Evolutionary conservation across 352 stramenopile species (phyloP), one percentile per base, ranked within the genome.

Genomic region (Phytopythium sindhum): DNA sequence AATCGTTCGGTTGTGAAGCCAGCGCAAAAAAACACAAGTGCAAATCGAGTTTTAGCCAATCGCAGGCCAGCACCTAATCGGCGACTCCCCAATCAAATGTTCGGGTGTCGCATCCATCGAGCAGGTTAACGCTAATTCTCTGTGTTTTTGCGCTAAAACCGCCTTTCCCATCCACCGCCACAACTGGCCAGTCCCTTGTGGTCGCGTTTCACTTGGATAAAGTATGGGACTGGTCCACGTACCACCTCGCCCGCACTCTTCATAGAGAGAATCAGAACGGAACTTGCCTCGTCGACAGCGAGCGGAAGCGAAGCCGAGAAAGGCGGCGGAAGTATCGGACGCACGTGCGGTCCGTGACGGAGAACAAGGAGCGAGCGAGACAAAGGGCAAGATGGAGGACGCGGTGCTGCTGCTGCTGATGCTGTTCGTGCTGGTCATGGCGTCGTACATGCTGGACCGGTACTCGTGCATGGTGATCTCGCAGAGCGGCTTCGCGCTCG

Each of bases 381-480:
- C 31, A 37, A 37, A 3, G 44, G 24, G 58, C 44, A 74, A 55
- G 7, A 95, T 95, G 84, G 84, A 93, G 60, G 87, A 93, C 69
- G 83, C 80, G 17, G 80, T 95, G 70, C 69, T 95, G 55, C 67
- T 95, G 64, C 79, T 95, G 65, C 69, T 84, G 45, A 90, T 95
- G 81, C 80, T 95, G 67, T 88, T 95, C 67, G 80, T 93, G 70
- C 79, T 93, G 65, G 87, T 95, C 61, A 92, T 95, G 78, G 84
- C 84, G 35, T 95, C 86, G 64, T 95, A 89, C 74, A 84, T 93
- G 78, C 73, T 95, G 41, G 86, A 91, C 61, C 83, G 83, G 42
- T 91, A 89, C 75, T 83, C 86, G 57, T 91, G 82, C 62, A 93
- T 92, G 79, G 31, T 93, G n/a, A 63, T 95, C 50, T 95, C 86